Conservation (phyloP, 2,329 filamentous ascomycete genomes). For the Uncinocarpus reesii region DNA sequence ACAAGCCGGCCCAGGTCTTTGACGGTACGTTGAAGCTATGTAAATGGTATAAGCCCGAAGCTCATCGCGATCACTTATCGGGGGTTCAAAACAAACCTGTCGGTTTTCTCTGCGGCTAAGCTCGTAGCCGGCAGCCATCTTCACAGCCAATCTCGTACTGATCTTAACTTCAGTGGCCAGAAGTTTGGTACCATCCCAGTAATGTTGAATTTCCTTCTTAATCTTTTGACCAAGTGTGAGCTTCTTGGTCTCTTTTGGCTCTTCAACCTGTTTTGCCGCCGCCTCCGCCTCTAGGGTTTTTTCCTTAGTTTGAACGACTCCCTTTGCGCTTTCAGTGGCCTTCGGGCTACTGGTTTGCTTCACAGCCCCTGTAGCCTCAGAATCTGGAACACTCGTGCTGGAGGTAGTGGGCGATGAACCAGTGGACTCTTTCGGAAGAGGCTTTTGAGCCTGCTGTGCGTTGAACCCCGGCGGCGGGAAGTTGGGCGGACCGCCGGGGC, state of each 20-base stretch:
- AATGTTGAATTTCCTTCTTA: slow-evolving; percentile 86
- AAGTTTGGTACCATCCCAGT: slow-evolving; percentile 97
- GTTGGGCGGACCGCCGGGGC: slow-evolving; percentile 34
- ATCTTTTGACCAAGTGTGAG: slow-evolving; percentile 83
- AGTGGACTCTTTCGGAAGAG: slow-evolving; percentile 42
- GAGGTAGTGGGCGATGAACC: slow-evolving; percentile 3
- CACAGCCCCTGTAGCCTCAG: slow-evolving; percentile 17
- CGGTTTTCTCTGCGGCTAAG: slow-evolving; percentile 85
- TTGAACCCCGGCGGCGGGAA: slow-evolving; percentile 85
- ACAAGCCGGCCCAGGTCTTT: slow-evolving; percentile 87
- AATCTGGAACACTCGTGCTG: background rate
- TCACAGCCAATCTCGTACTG: slow-evolving; percentile 78
- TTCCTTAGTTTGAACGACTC: slow-evolving; percentile 29
- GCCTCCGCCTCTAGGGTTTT: slow-evolving; percentile 10
- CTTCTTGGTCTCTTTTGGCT: slow-evolving; percentile 68
- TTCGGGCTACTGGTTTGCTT: background rate
- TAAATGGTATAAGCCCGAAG: slow-evolving; percentile 10
- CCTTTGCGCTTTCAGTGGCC: slow-evolving; percentile 20
- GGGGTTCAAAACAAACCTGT: slow-evolving; percentile 45
- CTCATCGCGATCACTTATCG: background rate
- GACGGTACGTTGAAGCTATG: slow-evolving; percentile 70
- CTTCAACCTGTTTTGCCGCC: slow-evolving; percentile 49
- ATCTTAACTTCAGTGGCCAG: slow-evolving; percentile 86
- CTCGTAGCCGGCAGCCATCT: slow-evolving; percentile 97
- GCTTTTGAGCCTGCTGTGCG: slow-evolving; percentile 78